A percentile compares a stretch with the other conserved stretches of the same genome.
phyloP scores from a whole-genome alignment of 2,329 filamentous ascomycete species.

The Neofusicoccum sp. region DNA sequence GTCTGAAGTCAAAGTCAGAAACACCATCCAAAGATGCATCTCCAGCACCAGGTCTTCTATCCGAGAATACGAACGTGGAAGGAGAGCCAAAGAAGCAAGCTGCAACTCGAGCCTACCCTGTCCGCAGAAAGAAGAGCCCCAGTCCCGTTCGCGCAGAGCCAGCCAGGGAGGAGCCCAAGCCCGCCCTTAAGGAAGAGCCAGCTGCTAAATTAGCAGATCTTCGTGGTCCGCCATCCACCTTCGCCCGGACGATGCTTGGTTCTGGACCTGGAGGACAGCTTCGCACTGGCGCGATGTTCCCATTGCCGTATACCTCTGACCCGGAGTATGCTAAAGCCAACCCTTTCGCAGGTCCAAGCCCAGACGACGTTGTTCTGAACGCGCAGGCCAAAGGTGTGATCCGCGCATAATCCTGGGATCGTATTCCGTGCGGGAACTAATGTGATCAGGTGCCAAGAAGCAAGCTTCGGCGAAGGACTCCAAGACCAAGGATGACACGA shows the following conservation, averaged over 20 bases:
- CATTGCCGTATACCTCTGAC: constrained; percentile 44
- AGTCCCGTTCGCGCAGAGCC: constrained; percentile 4
- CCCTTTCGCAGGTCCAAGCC: constrained; percentile 83
- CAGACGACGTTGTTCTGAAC: constrained; percentile 84
- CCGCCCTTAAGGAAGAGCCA: constrained; percentile 3
- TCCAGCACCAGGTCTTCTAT: not conserved
- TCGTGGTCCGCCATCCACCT: constrained; percentile 52
- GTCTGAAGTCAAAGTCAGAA: constrained; percentile 39
- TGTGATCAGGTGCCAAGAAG: constrained; percentile 29
- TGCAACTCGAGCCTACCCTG: not conserved
- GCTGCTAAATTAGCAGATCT: constrained; percentile 36
- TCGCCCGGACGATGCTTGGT: constrained; percentile 54
- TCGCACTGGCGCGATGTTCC: constrained; percentile 26
- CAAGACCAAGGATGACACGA: constrained; percentile 28
- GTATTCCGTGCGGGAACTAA: constrained; percentile 23
- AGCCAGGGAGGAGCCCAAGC: constrained; percentile 1
- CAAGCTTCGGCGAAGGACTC: constrained; percentile 28
- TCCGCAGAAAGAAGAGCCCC: constrained; percentile 10
- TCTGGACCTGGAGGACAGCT: constrained; percentile 14
- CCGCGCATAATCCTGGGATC: constrained; percentile 25
- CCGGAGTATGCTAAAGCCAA: constrained; percentile 50
- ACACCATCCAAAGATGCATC: not conserved
- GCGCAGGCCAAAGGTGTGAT: constrained; percentile 65
- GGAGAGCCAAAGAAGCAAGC: not conserved
- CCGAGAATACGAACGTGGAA: constrained; percentile 31